A percentile compares a stretch with the other conserved stretches of the same genome.
Conservation (phyloP, 176 grass and related monocot species). For the Poa annua region DNA sequence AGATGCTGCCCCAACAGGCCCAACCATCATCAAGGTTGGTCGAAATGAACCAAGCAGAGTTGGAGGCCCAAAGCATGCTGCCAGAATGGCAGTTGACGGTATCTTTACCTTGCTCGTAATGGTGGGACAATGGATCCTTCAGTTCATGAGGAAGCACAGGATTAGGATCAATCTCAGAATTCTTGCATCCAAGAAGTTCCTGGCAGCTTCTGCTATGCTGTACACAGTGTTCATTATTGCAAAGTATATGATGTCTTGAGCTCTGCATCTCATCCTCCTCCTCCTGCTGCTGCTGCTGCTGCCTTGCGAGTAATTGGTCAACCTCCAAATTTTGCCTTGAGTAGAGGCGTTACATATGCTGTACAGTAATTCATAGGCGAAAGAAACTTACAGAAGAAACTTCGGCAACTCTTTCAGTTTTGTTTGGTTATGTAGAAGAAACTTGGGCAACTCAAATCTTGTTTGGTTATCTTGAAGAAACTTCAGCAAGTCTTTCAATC, state of each 20-base stretch:
- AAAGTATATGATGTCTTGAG: constrained; percentile 42
- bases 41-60: constrained; percentile 48
- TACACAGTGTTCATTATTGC: constrained; percentile 35
- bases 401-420: constrained; percentile 6
- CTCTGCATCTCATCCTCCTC: constrained; percentile 7
- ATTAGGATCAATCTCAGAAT: constrained; percentile 77
- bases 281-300: neutral
- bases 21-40: constrained; percentile 52
- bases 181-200: constrained; percentile 71
- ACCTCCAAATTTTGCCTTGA: constrained; percentile 23
- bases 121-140: constrained; percentile 50
- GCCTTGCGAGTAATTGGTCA: constrained; percentile 35
- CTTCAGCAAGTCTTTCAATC: neutral
- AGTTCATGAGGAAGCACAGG: constrained; percentile 60
- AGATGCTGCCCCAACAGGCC: constrained; percentile 32
- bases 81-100: constrained; percentile 44
- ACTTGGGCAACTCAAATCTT: neutral
- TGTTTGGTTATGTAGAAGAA: neutral
- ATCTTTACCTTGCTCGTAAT: constrained; percentile 51
- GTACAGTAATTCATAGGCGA: constrained; percentile 28
- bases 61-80: constrained; percentile 64
- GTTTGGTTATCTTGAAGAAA: neutral
- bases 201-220: constrained; percentile 37
- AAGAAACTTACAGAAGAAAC: constrained; percentile 19
- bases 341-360: constrained; percentile 24